Base-by-base conservation (phyloP, 2,329 filamentous ascomycete genomes). In the Cytospora schulzeri region DNA sequence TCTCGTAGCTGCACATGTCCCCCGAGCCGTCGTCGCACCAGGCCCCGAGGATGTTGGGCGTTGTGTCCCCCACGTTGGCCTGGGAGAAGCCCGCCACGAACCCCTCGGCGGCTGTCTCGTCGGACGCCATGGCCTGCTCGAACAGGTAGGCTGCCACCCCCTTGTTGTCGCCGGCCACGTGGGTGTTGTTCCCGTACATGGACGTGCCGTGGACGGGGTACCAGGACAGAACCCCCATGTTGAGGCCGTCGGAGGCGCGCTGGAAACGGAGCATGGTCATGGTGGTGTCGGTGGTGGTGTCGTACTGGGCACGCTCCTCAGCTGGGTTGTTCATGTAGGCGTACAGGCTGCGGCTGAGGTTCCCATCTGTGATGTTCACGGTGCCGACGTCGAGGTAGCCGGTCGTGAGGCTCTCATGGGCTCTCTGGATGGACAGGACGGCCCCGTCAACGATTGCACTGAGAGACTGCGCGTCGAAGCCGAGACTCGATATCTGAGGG, bases 81-180 rank as follows among this genome's bases (percentile, higher is more conserved):
- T 97, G 93, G 1, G 92, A 95, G 77, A 97, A 97, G 14, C 92
- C 93, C 3, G 93, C 92, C 1, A 97, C 91, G 70, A 96, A 96
- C 14, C 83, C 84, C 1, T 85, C 80, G 0, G 85, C 82, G 53
- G 86, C 88, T 14, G 79, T 80, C 3, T 77, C 72, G 31, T 83
- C 79, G 6, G 78, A 79, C 50, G 78, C 76, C 63, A 91, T 84
- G 51, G 85, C 85, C 70, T 91, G 86, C 75, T 97, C 93, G 68
- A 97, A 91, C 7, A 96, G 81, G 70, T 89, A 87, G 4, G 92
- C 91, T 0, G 93, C 93, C 6, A 97, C 90, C 6, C 93, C 93
- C 78, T 97, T 97, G 80, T 97, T 97, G 75, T 97, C 93, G 31
- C 92, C 93, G 3, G 91, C 89, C 56, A 96, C 87, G 8, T 96